Conservation (phyloP, 164 flowering plant species). For the Kingdonia uniflora region DNA sequence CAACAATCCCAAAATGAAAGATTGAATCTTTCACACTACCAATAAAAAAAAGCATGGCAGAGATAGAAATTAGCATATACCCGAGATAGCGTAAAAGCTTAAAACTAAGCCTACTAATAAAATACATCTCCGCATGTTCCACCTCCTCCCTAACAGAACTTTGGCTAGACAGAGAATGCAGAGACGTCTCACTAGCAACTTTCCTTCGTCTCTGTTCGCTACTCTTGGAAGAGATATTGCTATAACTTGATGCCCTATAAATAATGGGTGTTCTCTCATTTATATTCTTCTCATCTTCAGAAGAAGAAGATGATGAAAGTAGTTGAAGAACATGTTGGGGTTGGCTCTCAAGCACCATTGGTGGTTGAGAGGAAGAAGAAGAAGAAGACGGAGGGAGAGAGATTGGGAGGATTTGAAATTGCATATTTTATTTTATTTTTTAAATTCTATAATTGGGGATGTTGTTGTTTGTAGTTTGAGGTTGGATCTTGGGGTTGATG, state of each 20-base stretch:
- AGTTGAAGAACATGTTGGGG: neutral
- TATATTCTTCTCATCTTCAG: neutral
- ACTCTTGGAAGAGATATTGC: neutral
- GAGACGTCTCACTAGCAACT: conserved; percentile 25
- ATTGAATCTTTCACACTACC: too few species aligned
- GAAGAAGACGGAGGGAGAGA: neutral
- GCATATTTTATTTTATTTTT: too few species aligned
- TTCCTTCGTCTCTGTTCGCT: conserved; percentile 9
- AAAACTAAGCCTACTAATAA: conserved; percentile 7
- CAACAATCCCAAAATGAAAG: too few species aligned
- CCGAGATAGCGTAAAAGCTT: conserved; percentile 48
- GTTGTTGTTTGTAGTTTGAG: too few species aligned
- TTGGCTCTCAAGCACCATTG: too few species aligned
- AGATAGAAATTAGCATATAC: too few species aligned
- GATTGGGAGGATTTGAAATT: neutral
- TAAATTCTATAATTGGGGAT: too few species aligned
- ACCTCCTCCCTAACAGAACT: conserved; percentile 37
- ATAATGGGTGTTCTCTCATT: conserved; percentile 9
- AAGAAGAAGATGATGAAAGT: conserved; percentile 7
- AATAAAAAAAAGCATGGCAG: too few species aligned
- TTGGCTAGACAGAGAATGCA: conserved; percentile 12
- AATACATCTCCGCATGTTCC: conserved; percentile 25
- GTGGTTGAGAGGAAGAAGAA: too few species aligned
- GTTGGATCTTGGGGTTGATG: too few species aligned
- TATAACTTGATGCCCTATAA: conserved; percentile 8